phyloP scores from a whole-genome alignment of 768 basidiomycete genomes.

The Trametes gibbosa region DNA sequence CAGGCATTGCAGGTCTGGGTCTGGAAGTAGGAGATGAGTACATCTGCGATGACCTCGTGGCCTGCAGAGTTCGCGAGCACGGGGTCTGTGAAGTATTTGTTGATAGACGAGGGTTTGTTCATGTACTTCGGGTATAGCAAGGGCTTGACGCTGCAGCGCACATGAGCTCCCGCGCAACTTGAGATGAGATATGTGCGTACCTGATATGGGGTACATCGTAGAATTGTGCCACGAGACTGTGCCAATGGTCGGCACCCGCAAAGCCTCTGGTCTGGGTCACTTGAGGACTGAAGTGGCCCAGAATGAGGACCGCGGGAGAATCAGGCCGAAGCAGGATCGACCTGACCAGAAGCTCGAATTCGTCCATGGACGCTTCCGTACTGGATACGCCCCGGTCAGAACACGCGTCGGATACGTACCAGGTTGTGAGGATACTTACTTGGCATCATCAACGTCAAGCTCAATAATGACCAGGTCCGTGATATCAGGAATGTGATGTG shows the following conservation, averaged over 20 bases:
- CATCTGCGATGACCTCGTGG: slow-evolving; percentile 86
- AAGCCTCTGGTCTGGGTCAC: slow-evolving; percentile 76
- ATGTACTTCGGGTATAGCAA: slow-evolving; percentile 83
- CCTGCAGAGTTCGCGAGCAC: slow-evolving; percentile 78
- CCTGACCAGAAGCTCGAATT: slow-evolving; percentile 91
- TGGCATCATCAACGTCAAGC: slow-evolving; percentile 86
- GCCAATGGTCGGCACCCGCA: slow-evolving; percentile 87
- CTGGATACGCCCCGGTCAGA: not conserved
- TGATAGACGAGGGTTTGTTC: slow-evolving; percentile 58
- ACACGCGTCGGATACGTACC: not conserved
- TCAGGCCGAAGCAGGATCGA: slow-evolving; percentile 89
- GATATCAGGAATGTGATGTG: slow-evolving; percentile 89
- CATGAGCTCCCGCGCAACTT: not conserved
- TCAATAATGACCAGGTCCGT: slow-evolving; percentile 96
- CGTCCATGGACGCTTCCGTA: slow-evolving; percentile 73
- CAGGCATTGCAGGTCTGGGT: slow-evolving; percentile 86
- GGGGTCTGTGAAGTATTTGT: slow-evolving; percentile 77
- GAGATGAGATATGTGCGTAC: slow-evolving; percentile 30
- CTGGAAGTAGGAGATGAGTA: slow-evolving; percentile 89
- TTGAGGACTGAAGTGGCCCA: slow-evolving; percentile 96
- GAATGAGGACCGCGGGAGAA: slow-evolving; percentile 85
- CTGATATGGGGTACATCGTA: slow-evolving; percentile 95
- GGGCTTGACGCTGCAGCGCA: slow-evolving; percentile 61
- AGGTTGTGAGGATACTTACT: slow-evolving; percentile 50
- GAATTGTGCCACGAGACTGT: slow-evolving; percentile 89